Evolutionary conservation across 1,139 yeast species (phyloP).

Genomic region (Eremothecium sinecaudum): DNA sequence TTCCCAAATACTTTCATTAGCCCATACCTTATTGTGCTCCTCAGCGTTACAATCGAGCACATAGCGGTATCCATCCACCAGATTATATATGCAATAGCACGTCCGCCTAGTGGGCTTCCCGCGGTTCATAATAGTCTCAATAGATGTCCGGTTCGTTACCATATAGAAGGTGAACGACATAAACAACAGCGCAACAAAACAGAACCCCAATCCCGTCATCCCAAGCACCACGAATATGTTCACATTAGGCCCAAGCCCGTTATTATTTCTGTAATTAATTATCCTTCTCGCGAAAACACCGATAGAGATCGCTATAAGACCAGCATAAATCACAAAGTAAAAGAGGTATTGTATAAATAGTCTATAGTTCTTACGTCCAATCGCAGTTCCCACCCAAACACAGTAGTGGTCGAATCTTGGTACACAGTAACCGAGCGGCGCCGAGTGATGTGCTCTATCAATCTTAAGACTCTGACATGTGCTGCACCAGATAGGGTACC

Average conservation of each 20-base stretch:
- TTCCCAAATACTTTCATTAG: slow-evolving; percentile 10
- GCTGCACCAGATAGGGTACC: slow-evolving; percentile 56
- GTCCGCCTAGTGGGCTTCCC: slow-evolving; percentile 9
- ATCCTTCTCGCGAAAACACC: slow-evolving; percentile 29
- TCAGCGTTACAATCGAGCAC: slow-evolving; percentile 17
- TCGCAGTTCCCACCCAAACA: slow-evolving; percentile 48
- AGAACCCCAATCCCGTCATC: slow-evolving; percentile 35
- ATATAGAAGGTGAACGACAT: slow-evolving; percentile 36
- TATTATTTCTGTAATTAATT: slow-evolving; percentile 16
- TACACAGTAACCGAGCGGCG: slow-evolving; percentile 38
- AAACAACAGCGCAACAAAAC: slow-evolving; percentile 36
- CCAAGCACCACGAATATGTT: slow-evolving; percentile 32
- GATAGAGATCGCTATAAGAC: slow-evolving; percentile 29
- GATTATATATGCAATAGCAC: slow-evolving; percentile 14
- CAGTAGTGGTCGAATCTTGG: slow-evolving; percentile 61
- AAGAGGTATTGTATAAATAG: slow-evolving; percentile 43
- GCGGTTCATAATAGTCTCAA: slow-evolving; percentile 29
- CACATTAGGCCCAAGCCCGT: slow-evolving; percentile 6
- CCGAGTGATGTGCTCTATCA: slow-evolving; percentile 49
- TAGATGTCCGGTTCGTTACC: slow-evolving; percentile 38
- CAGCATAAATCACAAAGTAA: slow-evolving; percentile 32
- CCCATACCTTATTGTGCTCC: slow-evolving; percentile 18
- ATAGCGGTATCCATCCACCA: slow-evolving; percentile 15
- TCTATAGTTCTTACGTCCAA: slow-evolving; percentile 48
- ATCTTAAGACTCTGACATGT: slow-evolving; percentile 45